Evolutionary conservation across 2,329 filamentous ascomycete species (phyloP).

Genomic region (Aspergillus quadricinctus): DNA sequence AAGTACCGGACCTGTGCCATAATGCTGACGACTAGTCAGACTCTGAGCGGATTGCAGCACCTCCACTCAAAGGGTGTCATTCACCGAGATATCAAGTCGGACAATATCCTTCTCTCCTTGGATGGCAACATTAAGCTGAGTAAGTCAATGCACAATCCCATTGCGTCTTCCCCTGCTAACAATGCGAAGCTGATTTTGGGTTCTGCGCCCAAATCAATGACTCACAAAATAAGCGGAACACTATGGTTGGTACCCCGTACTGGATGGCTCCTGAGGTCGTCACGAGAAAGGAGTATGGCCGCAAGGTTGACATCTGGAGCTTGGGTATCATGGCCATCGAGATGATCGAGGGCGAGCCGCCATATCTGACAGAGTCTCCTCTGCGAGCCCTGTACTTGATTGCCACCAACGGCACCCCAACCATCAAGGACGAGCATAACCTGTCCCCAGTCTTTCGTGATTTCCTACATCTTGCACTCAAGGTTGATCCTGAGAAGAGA

Average conservation of each 20-base stretch:
- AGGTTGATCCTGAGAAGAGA: slow-evolving; percentile 95
- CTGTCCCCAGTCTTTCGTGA: slow-evolving; percentile 79
- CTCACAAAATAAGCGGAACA: slow-evolving; percentile 92
- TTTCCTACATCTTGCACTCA: slow-evolving; percentile 87
- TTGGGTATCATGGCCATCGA: slow-evolving; percentile 99
- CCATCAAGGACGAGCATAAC: slow-evolving; percentile 87
- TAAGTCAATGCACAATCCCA: slow-evolving; percentile 45
- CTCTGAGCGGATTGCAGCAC: slow-evolving; percentile 85
- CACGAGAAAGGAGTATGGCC: slow-evolving; percentile 93
- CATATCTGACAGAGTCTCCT: slow-evolving; percentile 92
- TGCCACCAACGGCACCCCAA: slow-evolving; percentile 90
- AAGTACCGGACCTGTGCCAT: background rate
- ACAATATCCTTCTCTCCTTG: slow-evolving; percentile 90
- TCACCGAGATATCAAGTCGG: slow-evolving; percentile 97
- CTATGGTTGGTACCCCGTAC: slow-evolving; percentile 98
- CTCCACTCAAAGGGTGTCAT: slow-evolving; percentile 97
- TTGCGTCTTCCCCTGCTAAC: slow-evolving; percentile 18
- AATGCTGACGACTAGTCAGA: slow-evolving; percentile 43
- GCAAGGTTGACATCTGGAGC: slow-evolving; percentile 98
- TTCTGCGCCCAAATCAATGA: slow-evolving; percentile 99
- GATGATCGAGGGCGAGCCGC: slow-evolving; percentile 98
- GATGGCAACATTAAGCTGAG: slow-evolving; percentile 97
- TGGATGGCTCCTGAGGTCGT: slow-evolving; percentile 99
- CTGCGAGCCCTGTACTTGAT: slow-evolving; percentile 91
- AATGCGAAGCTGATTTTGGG: slow-evolving; percentile 76